Evolutionary conservation across 148 eudicot genomes (phyloP), one percentile per base, ranked within the genome.

Genomic region (Amaranthus cruentus): DNA sequence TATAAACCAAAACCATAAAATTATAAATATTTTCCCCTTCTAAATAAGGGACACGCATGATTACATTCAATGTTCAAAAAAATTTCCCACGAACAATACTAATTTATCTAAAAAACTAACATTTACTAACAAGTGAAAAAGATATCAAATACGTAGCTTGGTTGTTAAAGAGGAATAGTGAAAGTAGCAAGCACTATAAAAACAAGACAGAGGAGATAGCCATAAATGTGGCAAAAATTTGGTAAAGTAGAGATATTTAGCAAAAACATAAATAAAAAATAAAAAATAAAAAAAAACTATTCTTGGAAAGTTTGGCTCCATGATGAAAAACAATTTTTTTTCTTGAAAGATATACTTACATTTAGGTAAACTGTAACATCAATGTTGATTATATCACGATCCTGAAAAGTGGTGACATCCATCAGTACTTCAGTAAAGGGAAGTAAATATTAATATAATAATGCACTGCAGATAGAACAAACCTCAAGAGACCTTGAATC

Each of bases 401-500:
- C 99, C 97, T 95, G 96, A 81, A 85, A 80, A 76, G 15, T 3
- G 4, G 46, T 8, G 52, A 46, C 11, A 64, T 69, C 50, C 21
- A 49, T 55, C 46, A 66, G n/a, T 6, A 52, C 10, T 52, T 15
- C 6, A 67, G 6, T 63, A 56, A 51, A 70, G 18, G 59, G 64
- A 66, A 7, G 42, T 64, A 8, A 58, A 53, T 15, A 62, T 42
- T 48, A 59, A 72, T 15, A 49, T 50, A n/a, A 11, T 12, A 14
- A 8, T 55, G 57, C 46, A 59, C 47, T 54, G 52, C 46, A 57
- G 68, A 68, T 5, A 60, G 18, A 66, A 69, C 83, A 68, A 81
- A 95, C 99, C 96, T 95, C 92, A 73, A 95, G 96, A 38, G 85
- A 80, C 50, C 94, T 90, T 67, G 99, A 95, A 92, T 95, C 99